These are phyloP conservation scores for Lizonia empirigonia DNA, from an alignment of 2,329 filamentous ascomycete genomes.

Conservation along the genomic window DNA sequence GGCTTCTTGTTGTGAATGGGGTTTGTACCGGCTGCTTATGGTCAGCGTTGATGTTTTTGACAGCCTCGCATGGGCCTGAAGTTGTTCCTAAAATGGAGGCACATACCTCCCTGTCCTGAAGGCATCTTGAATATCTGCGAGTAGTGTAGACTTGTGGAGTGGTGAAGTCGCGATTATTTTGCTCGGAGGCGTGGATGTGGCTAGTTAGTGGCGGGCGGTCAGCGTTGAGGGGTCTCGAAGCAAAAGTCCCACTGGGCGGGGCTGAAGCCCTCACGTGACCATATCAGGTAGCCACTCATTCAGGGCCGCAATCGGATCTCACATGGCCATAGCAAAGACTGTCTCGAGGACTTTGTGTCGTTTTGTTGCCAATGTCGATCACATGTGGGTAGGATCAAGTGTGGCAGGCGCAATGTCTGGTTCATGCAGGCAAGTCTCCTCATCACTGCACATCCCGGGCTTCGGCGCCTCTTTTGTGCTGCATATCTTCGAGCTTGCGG, in stretches of 20 bases:
- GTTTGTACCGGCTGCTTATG: slow-evolving; percentile 55
- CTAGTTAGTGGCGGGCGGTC: slow-evolving; percentile 26
- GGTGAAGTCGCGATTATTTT: slow-evolving; percentile 18
- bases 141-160: slow-evolving; percentile 4
- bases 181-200: slow-evolving; percentile 22
- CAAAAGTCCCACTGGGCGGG: slow-evolving; percentile 4
- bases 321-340: neutral
- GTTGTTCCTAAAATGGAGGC: too few relatives aligned
- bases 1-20: slow-evolving; percentile 74
- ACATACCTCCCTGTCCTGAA: slow-evolving; percentile 57
- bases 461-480: neutral
- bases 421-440: slow-evolving; percentile 2
- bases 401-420: neutral
- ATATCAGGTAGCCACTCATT: neutral
- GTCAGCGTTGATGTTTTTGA: slow-evolving; percentile 31
- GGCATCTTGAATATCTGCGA: slow-evolving; percentile 49
- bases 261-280: slow-evolving; percentile 9
- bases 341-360: neutral
- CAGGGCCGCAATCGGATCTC: neutral
- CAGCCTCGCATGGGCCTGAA: too few relatives aligned
- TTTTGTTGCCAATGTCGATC: neutral
- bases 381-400: neutral
- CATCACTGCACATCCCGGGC: neutral
- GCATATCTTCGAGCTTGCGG: neutral
- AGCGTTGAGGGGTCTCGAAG: slow-evolving; percentile 23